A percentile compares a stretch with the other conserved stretches of the same genome.
Conservation (phyloP, 2,329 filamentous ascomycete genomes). For the Talaromyces sp. region DNA sequence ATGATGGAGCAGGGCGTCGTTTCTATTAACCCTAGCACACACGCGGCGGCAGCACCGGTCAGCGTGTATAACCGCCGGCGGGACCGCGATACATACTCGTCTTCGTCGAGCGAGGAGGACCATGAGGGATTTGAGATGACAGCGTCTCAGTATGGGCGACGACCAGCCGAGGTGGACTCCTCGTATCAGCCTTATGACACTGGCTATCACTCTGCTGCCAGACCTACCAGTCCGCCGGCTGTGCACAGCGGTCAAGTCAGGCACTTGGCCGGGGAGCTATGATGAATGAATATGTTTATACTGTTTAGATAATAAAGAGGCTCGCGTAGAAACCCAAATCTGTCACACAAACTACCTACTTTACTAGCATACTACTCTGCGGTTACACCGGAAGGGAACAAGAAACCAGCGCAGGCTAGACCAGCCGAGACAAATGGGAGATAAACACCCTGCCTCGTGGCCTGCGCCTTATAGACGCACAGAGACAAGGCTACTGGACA, state of each 20-base stretch:
- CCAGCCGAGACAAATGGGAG: neutral
- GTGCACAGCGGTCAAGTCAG: neutral
- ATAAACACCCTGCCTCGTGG: neutral
- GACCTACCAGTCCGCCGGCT: neutral
- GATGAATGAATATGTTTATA: neutral
- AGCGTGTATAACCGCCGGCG: constrained; percentile 24
- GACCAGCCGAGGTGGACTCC: neutral
- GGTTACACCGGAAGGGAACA: neutral
- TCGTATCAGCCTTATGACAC: constrained; percentile 11
- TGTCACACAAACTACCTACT: neutral
- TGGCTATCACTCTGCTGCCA: neutral
- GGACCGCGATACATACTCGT: constrained; percentile 32
- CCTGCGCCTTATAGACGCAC: neutral
- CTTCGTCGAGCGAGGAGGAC: constrained; percentile 32
- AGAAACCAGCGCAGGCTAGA: neutral
- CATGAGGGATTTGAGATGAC: constrained; percentile 35
- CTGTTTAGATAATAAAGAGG: neutral
- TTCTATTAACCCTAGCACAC: neutral
- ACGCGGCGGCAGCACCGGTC: constrained; percentile 20
- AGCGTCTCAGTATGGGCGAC: constrained; percentile 2
- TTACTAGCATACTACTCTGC: neutral
- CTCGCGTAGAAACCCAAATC: neutral
- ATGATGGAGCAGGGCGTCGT: constrained; percentile 7
- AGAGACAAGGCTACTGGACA: neutral
- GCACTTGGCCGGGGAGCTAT: neutral